A percentile compares a stretch with the other conserved stretches of the same genome.
Evolutionary conservation across 1,284 basidiomycete genomes (phyloP).

Genomic region (Earliella scabrosa): DNA sequence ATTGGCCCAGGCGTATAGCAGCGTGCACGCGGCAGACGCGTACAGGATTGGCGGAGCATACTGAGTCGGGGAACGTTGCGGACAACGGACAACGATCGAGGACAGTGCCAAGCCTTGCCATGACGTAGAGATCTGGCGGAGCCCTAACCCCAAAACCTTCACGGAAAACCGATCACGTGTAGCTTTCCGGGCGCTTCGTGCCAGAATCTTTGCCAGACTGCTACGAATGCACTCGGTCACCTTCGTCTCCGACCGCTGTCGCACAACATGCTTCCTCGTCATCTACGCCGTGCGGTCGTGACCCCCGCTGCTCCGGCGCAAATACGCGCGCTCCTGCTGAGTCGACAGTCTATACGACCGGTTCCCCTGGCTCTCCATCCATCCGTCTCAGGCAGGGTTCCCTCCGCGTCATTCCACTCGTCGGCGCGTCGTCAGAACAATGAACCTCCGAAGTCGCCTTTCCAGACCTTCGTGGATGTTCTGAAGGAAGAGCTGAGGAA

Average conservation of each 20-base stretch:
- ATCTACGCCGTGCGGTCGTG: slow-evolving; percentile 32
- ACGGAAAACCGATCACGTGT: not conserved
- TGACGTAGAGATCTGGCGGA: too few species aligned
- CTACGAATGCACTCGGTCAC: slow-evolving; percentile 13
- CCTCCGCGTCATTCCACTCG: slow-evolving; percentile 62
- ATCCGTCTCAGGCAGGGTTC: slow-evolving; percentile 19
- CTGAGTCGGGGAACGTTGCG: too few species aligned
- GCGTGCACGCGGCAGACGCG: not conserved
- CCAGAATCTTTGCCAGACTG: slow-evolving; percentile 21
- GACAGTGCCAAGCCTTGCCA: not conserved
- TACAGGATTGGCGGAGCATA: slow-evolving; percentile 9
- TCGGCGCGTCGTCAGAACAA: slow-evolving; percentile 62
- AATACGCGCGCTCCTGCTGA: slow-evolving; percentile 29
- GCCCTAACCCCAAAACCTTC: not conserved
- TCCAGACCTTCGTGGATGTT: slow-evolving; percentile 95
- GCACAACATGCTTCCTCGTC: slow-evolving; percentile 34
- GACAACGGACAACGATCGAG: slow-evolving; percentile 1
- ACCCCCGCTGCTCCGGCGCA: slow-evolving; percentile 31
- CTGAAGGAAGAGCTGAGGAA: slow-evolving; percentile 92
- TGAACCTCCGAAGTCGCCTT: slow-evolving; percentile 88
- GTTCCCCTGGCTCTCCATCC: slow-evolving; percentile 23
- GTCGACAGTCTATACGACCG: slow-evolving; percentile 22
- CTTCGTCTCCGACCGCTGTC: not conserved
- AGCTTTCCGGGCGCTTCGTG: not conserved
- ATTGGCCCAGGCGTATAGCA: not conserved